A percentile compares a stretch with the other conserved stretches of the same genome.
phyloP scores from a whole-genome alignment of 139 green algal genomes.

The Haematococcus lacustris region DNA sequence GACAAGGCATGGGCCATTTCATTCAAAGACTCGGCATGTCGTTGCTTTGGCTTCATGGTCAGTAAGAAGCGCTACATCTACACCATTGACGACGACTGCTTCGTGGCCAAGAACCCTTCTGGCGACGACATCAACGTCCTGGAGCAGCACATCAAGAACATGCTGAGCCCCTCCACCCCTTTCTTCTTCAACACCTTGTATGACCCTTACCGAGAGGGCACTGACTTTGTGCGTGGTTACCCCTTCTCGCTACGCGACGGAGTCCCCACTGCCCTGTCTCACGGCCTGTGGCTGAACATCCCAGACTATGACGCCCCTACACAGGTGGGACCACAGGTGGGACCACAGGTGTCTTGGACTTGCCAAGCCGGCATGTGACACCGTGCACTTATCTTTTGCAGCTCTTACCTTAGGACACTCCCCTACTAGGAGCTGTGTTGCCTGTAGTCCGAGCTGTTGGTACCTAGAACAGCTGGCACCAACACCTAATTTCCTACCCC shows the following conservation, averaged over 20 bases:
- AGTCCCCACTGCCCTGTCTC: conserved; percentile 81
- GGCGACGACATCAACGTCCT: conserved; percentile 90
- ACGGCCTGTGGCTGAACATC: conserved; percentile 97
- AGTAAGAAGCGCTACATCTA: conserved; percentile 94
- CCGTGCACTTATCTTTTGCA: no score
- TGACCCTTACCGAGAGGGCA: conserved; percentile 73
- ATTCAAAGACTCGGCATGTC: conserved; percentile 92
- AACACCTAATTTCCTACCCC: no score
- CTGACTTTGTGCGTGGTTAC: conserved; percentile 71
- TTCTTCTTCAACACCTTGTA: conserved; percentile 99
- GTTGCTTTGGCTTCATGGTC: conserved; percentile 93
- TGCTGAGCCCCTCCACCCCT: conserved; percentile 84
- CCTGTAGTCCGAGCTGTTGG: no score
- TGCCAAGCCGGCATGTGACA: no score
- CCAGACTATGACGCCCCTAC: conserved; percentile 97
- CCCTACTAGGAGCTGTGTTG: no score
- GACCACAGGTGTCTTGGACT: no score
- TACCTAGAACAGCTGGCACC: no score
- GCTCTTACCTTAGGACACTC: no score
- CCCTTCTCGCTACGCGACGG: conserved; percentile 86
- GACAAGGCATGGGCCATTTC: conserved; percentile 92
- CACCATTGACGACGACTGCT: conserved; percentile 97
- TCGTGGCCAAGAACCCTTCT: conserved; percentile 71
- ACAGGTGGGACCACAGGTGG: conserved; percentile 32
- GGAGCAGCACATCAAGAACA: conserved; percentile 92